Evolutionary conservation across 441 rosid genomes (phyloP), one percentile per base, ranked within the genome.

Genomic region (Capsella rubella): DNA sequence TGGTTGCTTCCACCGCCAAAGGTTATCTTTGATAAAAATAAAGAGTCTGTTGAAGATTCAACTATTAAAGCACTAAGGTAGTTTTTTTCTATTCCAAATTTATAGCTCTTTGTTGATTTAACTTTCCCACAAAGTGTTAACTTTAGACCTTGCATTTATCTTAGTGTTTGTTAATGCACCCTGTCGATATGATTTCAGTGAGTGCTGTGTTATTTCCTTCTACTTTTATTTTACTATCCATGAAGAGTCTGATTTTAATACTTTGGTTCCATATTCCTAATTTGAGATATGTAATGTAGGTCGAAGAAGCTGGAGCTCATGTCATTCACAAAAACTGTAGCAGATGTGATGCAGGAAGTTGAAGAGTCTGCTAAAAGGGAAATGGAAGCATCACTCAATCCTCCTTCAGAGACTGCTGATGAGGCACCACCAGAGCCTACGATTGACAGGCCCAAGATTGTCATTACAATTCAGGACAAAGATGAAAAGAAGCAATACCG

Each of bases 1-100:
- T 92, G 97, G 97, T 77, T 92, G 73, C 88, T 84, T 82, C 96
- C 96, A 34, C 97, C 97, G 0, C 90, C 90, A 9, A 83, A 87
- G 76, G 76, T 78, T 70, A 34, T 69, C 13, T 35, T 62, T 3
- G 71, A 77, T 12, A 66, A 34, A 45, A 52, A 18, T 60, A 79
- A 78, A 45, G 73, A 68, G 61, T 74, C 83, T 2, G 73, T 18
- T 55, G 97, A 90, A 82, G 86, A 90, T 79, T 80, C 95, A 2
- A 86, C 93, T 11, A 78, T 95, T 53, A 92, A 81, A 82, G 90
- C 87, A 64, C 75, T 94, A 80, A 94, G 99, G 99, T 89, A 87
- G 13, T 46, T 55, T 52, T 64, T 13, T 34, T 8, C 0, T 2
- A 7, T 34, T 3, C 4, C 11, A 40, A 43, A 10, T 13, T 58